Evolutionary conservation across 2,329 filamentous ascomycete species (phyloP).

Genomic region (Hypoxylon sp.): DNA sequence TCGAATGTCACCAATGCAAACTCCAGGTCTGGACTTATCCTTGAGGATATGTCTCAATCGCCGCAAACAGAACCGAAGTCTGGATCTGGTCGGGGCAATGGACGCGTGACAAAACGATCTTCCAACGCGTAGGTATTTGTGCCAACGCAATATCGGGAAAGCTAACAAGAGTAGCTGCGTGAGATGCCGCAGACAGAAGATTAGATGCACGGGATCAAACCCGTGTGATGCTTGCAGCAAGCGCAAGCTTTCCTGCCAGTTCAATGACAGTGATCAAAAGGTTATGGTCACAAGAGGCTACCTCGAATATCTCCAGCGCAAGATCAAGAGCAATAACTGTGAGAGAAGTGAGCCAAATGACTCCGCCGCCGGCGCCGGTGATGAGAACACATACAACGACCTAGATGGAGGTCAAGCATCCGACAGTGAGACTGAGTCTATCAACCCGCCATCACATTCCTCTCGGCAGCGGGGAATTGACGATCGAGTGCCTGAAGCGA

Average conservation of each 20-base stretch:
- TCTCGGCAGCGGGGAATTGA: background rate
- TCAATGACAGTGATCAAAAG: background rate
- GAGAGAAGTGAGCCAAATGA: background rate
- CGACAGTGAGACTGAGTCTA: background rate
- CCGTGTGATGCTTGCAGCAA: constrained; percentile 1
- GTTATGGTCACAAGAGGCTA: constrained; percentile 2
- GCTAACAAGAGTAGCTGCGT: background rate
- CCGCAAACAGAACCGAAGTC: background rate
- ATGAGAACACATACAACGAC: background rate
- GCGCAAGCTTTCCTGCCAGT: background rate
- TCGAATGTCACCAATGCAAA: background rate
- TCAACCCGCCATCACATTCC: background rate
- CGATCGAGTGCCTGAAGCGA: background rate
- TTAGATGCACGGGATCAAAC: background rate
- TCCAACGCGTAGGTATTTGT: constrained; percentile 1
- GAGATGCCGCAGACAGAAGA: background rate
- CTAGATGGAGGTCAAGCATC: background rate
- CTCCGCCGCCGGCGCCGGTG: background rate
- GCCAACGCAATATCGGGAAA: background rate
- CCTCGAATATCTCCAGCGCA: background rate
- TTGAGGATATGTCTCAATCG: background rate
- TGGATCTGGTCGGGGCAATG: background rate
- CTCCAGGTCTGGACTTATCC: background rate
- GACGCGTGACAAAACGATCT: constrained; percentile 1
- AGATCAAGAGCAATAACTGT: background rate